Conservation (phyloP, 2,329 filamentous ascomycete genomes). For the Aspergillus vadensis region DNA sequence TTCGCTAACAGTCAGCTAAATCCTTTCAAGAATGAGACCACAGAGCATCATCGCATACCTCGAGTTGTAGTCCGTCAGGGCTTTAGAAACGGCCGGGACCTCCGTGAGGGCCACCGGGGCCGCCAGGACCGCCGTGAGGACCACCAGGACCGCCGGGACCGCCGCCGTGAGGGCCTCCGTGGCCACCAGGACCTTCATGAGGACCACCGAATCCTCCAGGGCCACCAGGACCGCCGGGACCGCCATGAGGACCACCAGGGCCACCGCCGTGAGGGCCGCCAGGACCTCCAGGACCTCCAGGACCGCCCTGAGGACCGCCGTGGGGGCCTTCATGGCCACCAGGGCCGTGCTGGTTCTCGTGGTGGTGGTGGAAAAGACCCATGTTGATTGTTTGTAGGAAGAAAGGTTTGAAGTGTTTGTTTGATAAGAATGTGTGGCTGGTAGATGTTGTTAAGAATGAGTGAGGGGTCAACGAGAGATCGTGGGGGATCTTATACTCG, state of each 20-base stretch:
- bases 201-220: background rate
- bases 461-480: background rate
- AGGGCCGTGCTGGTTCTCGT: background rate
- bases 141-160: background rate
- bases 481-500: conserved; percentile 3
- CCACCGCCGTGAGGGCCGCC: background rate
- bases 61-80: background rate
- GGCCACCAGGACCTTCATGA: background rate
- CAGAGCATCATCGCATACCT: background rate
- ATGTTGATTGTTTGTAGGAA: background rate
- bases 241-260: background rate
- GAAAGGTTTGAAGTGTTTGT: background rate
- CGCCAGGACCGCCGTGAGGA: background rate
- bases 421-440: no score
- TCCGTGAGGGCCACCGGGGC: conserved; percentile 1
- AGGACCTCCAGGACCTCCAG: background rate
- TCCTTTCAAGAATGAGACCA: background rate
- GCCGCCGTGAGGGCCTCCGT: background rate
- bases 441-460: background rate
- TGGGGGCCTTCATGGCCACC: background rate
- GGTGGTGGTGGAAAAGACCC: conserved; percentile 6
- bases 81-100: background rate
- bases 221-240: background rate
- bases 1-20: background rate
- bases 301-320: background rate